These are phyloP conservation scores for Kwoniella shandongensis DNA, from an alignment of 768 basidiomycete species.

Conservation along the genomic window DNA sequence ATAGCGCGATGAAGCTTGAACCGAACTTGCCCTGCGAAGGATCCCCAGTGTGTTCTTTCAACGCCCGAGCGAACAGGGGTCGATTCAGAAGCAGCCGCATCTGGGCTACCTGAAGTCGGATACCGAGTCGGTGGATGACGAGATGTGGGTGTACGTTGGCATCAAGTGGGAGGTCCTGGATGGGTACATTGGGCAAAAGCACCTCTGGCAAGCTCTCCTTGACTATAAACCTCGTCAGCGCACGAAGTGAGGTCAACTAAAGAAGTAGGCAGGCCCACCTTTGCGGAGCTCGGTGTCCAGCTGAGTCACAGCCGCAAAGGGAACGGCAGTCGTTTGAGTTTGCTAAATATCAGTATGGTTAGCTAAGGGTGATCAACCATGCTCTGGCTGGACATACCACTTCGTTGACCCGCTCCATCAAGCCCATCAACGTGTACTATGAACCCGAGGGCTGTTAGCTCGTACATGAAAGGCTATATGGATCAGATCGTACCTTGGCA, in stretches of 20 bases:
- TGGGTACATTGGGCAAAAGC: conserved; percentile 37
- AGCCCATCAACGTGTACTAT: conserved; percentile 36
- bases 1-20: conserved; percentile 41
- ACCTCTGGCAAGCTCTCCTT: conserved; percentile 39
- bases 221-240: conserved; percentile 29
- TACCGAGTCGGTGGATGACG: conserved; percentile 48
- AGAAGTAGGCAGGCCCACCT: conserved; percentile 24
- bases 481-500: conserved; percentile 29
- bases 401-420: conserved; percentile 50
- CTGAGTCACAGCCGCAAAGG: conserved; percentile 34
- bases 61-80: conserved; percentile 44
- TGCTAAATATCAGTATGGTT: conserved; percentile 25
- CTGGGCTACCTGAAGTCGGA: conserved; percentile 46
- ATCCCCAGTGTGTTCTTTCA: conserved; percentile 44
- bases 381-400: conserved; percentile 26
- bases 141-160: conserved; percentile 45
- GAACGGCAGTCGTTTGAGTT: conserved; percentile 41
- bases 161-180: conserved; percentile 40
- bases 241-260: background rate
- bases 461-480: background rate
- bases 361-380: conserved; percentile 1
- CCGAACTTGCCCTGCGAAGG: conserved; percentile 41
- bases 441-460: background rate
- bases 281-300: conserved; percentile 45
- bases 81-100: conserved; percentile 49